Base-by-base conservation (phyloP, 208 protist species). In the Acanthamoeba polyphaga region DNA sequence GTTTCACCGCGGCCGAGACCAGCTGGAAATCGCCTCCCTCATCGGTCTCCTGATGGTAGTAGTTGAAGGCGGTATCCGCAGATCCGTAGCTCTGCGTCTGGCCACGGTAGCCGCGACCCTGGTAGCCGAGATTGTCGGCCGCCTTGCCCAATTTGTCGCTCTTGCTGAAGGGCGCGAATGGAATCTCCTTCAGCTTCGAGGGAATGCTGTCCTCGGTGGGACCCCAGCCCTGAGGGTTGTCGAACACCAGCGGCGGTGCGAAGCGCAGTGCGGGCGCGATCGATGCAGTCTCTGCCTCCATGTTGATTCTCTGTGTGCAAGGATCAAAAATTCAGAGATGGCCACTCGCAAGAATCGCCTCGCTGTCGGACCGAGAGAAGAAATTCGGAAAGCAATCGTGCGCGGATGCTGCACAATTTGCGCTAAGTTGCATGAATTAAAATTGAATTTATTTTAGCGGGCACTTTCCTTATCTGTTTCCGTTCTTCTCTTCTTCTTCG, bases 91-190 rank as follows among this genome's bases (percentile, higher is more conserved):
- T 58, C 46, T 84, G 74, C 43, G 74, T 43, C 84, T 90, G 55
- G 32, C 82, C 82, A 6, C 82, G 22, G 82, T 90, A 66, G 82
- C 55, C 46, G 10, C 58, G 49, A 60, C 43, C 27, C 19, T 60
- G 62, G 62, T 55, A 70, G 62, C 46, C 49, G n/a, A 55, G 17
- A 66, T 58, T 97, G 95, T 97, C 97, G 19, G 97, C 95, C 12
- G 95, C 96, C 64, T 94, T 93, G 60, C 96, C 97, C 64, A 97
- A 80, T 49, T 96, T 96, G 34, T 97, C 96, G 66, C 60, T 90
- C 95, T 97, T 97, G 22, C 32, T 70, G 90, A 97, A 97, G 62
- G 95, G 96, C 29, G 96, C 95, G 93, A 96, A 97, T 17, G 96
- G 96, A 38, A 97, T 95, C 94, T 95, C 94, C 38, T 88, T 82